phyloP scores from a whole-genome alignment of 1,139 yeast species.

The Saccharomyces pastorianus region DNA sequence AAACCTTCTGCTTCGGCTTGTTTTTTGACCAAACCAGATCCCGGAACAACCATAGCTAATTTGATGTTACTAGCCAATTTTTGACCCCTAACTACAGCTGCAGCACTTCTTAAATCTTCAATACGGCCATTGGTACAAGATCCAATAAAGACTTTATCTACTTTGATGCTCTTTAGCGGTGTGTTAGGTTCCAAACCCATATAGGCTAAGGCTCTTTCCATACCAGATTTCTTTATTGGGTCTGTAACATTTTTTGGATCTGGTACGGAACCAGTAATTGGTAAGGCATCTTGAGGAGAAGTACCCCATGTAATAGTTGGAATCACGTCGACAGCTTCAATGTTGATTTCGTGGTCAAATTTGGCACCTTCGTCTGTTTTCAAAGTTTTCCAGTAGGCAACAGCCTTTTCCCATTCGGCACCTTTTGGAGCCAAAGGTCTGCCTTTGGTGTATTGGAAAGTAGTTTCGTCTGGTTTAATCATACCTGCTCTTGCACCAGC shows the following conservation, averaged over 20 bases:
- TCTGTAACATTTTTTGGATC: constrained; percentile 71
- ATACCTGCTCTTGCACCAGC: constrained; percentile 99
- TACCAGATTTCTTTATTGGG: constrained; percentile 71
- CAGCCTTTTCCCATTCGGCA: constrained; percentile 90
- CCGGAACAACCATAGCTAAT: constrained; percentile 89
- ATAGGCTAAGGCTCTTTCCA: constrained; percentile 83
- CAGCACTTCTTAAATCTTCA: constrained; percentile 94
- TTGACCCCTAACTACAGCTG: constrained; percentile 84
- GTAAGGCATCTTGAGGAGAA: constrained; percentile 96
- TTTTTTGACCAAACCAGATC: constrained; percentile 86
- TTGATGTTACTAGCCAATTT: constrained; percentile 75
- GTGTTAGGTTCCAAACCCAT: constrained; percentile 86
- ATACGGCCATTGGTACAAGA: constrained; percentile 97
- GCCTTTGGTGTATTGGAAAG: constrained; percentile 82
- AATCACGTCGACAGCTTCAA: constrained; percentile 74
- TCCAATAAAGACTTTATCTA: constrained; percentile 94
- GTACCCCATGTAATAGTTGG: constrained; percentile 99
- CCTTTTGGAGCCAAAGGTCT: constrained; percentile 93
- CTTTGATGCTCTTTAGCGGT: constrained; percentile 59
- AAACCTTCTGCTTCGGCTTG: constrained; percentile 95
- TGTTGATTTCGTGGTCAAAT: constrained; percentile 75
- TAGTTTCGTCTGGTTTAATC: constrained; percentile 89
- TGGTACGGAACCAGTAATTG: constrained; percentile 83
- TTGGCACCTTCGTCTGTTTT: constrained; percentile 82
- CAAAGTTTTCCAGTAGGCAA: constrained; percentile 81